A percentile compares a stretch with the other conserved stretches of the same genome.
phyloP scores from a whole-genome alignment of 768 basidiomycete species.

The Antrodiella citrinella region DNA sequence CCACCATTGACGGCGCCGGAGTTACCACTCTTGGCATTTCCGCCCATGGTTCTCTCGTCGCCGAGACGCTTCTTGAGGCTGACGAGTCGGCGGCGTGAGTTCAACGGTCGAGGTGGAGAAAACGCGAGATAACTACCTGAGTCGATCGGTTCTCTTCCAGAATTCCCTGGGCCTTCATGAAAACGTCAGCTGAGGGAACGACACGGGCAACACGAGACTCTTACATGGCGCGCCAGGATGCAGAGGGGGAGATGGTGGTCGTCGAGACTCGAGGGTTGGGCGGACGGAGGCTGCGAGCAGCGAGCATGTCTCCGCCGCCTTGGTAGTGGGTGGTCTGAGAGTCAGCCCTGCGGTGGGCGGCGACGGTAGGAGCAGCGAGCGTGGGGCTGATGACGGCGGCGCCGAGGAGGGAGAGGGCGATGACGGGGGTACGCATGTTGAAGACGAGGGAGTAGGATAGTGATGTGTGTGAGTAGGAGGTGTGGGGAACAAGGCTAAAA shows the following conservation, averaged over 20 bases:
- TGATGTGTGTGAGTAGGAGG: conserved; percentile 5
- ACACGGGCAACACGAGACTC: no score
- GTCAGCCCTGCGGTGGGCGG: conserved; percentile 1
- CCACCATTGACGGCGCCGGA: conserved; percentile 19
- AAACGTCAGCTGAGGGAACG: no score
- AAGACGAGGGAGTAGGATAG: not conserved
- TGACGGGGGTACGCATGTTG: conserved; percentile 20
- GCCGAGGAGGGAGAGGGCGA: conserved; percentile 18
- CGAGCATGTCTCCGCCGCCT: not conserved
- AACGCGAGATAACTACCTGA: no score
- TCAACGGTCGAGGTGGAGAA: not conserved
- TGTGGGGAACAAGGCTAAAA: conserved; percentile 8
- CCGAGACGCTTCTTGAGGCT: conserved; percentile 12
- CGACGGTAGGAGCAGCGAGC: conserved; percentile 5
- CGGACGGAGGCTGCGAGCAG: not conserved
- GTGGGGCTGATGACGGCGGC: conserved; percentile 16
- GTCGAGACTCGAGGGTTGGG: not conserved
- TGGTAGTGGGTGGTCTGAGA: not conserved
- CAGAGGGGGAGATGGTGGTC: no score
- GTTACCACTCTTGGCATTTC: conserved; percentile 20
- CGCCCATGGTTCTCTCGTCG: conserved; percentile 19
- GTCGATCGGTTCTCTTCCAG: conserved; percentile 11
- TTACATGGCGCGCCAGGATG: no score
- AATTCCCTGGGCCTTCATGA: conserved; percentile 10
- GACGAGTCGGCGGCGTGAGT: not conserved